Evolutionary conservation across 106 monocot genomes (phyloP).

Genomic region (Dioscorea zingiberensis): DNA sequence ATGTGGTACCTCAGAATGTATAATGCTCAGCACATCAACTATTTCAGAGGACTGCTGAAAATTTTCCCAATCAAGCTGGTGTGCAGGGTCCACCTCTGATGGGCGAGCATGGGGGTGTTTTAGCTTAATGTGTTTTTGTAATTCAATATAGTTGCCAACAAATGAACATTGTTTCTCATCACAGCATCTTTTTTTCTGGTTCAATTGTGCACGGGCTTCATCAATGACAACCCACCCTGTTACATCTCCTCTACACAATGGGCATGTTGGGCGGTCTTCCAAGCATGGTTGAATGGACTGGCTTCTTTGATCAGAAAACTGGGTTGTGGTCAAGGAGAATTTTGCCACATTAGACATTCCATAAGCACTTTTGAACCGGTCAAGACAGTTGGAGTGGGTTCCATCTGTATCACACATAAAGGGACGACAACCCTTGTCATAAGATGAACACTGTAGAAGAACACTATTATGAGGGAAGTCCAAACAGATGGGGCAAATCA

Average conservation of each 20-base stretch:
- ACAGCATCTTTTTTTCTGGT: conserved; percentile 45
- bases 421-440: conserved; percentile 57
- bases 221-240: conserved; percentile 52
- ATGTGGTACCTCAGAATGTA: conserved; percentile 70
- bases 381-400: conserved; percentile 64
- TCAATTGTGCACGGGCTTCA: conserved; percentile 43
- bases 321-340: conserved; percentile 12
- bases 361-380: conserved; percentile 55
- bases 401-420: conserved; percentile 72
- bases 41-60: conserved; percentile 70
- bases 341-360: conserved; percentile 19
- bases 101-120: conserved; percentile 60
- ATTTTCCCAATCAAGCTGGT: conserved; percentile 62
- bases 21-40: conserved; percentile 64
- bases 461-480: conserved; percentile 75
- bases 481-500: conserved; percentile 63
- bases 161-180: conserved; percentile 54
- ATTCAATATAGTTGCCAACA: conserved; percentile 50
- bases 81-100: conserved; percentile 59
- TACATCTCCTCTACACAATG: conserved; percentile 62
- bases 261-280: conserved; percentile 34
- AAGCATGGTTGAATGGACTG: conserved; percentile 23
- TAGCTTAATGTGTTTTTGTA: conserved; percentile 44
- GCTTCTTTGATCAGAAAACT: conserved; percentile 15
- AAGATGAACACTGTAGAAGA: conserved; percentile 49